Conservation (phyloP, 192 early-diverging fungal genomes). For the Rhizoclosmatium sp. region DNA sequence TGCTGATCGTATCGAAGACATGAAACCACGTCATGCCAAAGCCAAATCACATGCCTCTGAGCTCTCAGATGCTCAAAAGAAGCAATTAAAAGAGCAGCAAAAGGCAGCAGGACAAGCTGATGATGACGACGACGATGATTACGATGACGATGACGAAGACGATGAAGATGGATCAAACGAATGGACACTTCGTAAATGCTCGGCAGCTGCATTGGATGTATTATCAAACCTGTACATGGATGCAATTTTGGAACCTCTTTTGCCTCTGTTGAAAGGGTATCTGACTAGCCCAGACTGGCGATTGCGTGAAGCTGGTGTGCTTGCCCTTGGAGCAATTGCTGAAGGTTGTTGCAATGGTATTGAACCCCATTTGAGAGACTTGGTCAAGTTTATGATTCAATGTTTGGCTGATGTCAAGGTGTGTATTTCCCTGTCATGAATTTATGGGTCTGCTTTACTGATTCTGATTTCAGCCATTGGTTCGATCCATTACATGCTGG, state of each 20-base stretch:
- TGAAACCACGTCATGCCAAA: constrained; percentile 93
- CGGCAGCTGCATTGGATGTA: constrained; percentile 94
- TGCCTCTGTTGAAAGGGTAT: constrained; percentile 86
- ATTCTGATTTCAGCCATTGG: constrained; percentile 72
- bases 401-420: constrained; percentile 76
- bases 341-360: constrained; percentile 94
- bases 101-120: constrained; percentile 37
- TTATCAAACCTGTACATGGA: constrained; percentile 88
- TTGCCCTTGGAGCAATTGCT: constrained; percentile 97
- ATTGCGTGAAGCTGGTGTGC: constrained; percentile 91
- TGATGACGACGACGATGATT: constrained; percentile 74
- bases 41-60: constrained; percentile 79
- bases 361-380: constrained; percentile 84
- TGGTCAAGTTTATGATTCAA: constrained; percentile 86
- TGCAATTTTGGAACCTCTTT: constrained; percentile 81
- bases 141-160: constrained; percentile 84
- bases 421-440: neutral
- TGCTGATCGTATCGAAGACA: constrained; percentile 90
- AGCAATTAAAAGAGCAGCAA: constrained; percentile 51
- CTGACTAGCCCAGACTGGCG: constrained; percentile 89
- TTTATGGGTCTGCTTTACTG: neutral
- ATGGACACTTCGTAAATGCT: constrained; percentile 99
- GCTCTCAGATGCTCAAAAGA: constrained; percentile 41
- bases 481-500: constrained; percentile 99
- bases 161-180: constrained; percentile 89